Evolutionary conservation across 2,329 filamentous ascomycete genomes (phyloP).

Genomic region (Aureobasidium zeae): DNA sequence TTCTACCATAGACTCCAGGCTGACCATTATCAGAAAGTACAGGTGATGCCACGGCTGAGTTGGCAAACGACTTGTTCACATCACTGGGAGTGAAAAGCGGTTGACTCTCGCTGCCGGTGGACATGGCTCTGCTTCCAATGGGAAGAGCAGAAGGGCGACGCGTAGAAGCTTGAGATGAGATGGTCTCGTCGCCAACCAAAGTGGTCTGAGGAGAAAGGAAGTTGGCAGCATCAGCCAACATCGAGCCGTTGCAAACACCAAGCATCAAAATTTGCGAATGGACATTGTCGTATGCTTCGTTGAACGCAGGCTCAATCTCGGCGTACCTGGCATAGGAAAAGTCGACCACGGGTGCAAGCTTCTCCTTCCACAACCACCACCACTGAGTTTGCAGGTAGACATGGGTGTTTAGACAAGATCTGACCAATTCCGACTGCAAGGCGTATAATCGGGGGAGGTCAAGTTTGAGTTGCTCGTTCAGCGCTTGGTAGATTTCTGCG

Average conservation of each 20-base stretch:
- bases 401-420: constrained; percentile 73
- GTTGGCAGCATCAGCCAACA: constrained; percentile 52
- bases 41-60: constrained; percentile 27
- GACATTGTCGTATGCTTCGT: constrained; percentile 65
- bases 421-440: constrained; percentile 74
- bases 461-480: constrained; percentile 89
- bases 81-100: constrained; percentile 16
- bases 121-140: constrained; percentile 16
- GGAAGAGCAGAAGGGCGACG: constrained; percentile 14
- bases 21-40: constrained; percentile 34
- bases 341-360: constrained; percentile 65
- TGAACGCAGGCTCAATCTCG: constrained; percentile 69
- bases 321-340: constrained; percentile 34
- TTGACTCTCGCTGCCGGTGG: constrained; percentile 18
- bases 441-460: constrained; percentile 78
- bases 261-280: constrained; percentile 64
- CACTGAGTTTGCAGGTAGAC: constrained; percentile 75
- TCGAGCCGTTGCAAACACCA: constrained; percentile 65
- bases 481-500: constrained; percentile 78
- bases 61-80: constrained; percentile 13
- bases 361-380: constrained; percentile 75
- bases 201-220: constrained; percentile 47
- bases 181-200: constrained; percentile 29
- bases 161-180: constrained; percentile 18
- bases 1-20: constrained; percentile 30